Conservation (phyloP, 192 early-diverging fungal species). For the Thoreauomyces humboldtii region DNA sequence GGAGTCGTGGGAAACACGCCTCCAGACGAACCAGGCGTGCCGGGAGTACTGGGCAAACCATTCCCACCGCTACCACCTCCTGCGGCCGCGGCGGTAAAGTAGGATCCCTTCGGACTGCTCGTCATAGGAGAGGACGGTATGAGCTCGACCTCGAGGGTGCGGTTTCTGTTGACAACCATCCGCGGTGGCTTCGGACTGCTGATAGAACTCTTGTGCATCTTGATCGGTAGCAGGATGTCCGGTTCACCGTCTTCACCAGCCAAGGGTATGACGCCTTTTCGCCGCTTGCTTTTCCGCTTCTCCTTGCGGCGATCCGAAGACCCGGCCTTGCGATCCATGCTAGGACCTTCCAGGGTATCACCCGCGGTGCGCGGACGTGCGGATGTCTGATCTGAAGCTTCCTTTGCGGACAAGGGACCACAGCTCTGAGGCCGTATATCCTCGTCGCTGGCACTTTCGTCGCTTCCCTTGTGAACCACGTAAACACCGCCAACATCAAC, state of each 20-base stretch:
- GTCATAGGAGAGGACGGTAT: slow-evolving; percentile 28
- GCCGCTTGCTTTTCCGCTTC: slow-evolving; percentile 1
- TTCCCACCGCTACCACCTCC: background rate
- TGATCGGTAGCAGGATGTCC: background rate
- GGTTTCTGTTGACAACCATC: slow-evolving; percentile 42
- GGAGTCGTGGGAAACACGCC: slow-evolving; percentile 8
- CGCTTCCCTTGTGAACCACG: no score
- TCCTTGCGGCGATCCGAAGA: no score
- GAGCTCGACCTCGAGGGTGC: slow-evolving; percentile 44
- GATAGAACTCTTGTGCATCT: no score
- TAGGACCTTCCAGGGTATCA: no score
- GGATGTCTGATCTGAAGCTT: no score
- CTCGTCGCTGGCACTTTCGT: no score
- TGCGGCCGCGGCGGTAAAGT: background rate
- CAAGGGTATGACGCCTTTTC: background rate
- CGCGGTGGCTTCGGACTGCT: slow-evolving; percentile 32
- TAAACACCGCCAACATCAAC: background rate
- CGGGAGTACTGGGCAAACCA: no score
- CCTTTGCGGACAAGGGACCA: no score
- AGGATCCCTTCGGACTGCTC: background rate
- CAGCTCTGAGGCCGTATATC: no score
- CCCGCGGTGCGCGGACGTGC: no score
- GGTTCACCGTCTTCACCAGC: background rate
- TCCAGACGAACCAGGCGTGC: background rate
- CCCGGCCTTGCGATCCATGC: no score